phyloP scores from a whole-genome alignment of 192 early-diverging fungal genomes.

The Backusella luteola region DNA sequence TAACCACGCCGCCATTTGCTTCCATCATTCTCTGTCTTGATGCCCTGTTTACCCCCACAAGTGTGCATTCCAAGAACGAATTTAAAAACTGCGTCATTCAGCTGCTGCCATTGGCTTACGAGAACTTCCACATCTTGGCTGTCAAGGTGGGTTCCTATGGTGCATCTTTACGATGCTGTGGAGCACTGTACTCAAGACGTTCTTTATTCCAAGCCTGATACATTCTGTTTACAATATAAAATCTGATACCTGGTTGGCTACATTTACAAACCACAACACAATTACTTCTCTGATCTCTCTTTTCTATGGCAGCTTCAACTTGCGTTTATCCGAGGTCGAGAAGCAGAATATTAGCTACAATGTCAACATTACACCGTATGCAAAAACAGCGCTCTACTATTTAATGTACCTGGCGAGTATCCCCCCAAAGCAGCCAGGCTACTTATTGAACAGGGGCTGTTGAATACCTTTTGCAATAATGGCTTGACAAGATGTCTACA shows the following conservation, averaged over 20 bases:
- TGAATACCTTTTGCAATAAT: conserved; percentile 42
- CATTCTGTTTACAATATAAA: no score
- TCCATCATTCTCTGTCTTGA: no score
- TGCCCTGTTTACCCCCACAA: no score
- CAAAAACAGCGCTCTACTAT: conserved; percentile 41
- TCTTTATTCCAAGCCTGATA: conserved; percentile 35
- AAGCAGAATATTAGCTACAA: conserved; percentile 9
- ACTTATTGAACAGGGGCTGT: conserved; percentile 34
- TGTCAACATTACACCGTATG: conserved; percentile 35
- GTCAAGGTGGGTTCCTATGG: no score
- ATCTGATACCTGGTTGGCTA: conserved; percentile 38
- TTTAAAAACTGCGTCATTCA: no score
- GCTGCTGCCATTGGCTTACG: no score
- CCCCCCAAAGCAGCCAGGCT: conserved; percentile 29
- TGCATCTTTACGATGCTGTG: no score
- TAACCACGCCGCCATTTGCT: no score
- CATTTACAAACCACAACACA: conserved; percentile 31
- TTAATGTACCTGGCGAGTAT: conserved; percentile 39
- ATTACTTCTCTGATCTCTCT: conserved; percentile 35
- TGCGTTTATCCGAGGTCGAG: no score
- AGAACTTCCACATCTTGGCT: no score
- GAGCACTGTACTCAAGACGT: conserved; percentile 40
- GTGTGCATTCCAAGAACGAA: no score
- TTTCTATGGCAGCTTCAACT: no score
- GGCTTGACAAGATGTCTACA: conserved; percentile 36